Base-by-base conservation (phyloP, 768 basidiomycete species). In the Calocera viscosa region DNA sequence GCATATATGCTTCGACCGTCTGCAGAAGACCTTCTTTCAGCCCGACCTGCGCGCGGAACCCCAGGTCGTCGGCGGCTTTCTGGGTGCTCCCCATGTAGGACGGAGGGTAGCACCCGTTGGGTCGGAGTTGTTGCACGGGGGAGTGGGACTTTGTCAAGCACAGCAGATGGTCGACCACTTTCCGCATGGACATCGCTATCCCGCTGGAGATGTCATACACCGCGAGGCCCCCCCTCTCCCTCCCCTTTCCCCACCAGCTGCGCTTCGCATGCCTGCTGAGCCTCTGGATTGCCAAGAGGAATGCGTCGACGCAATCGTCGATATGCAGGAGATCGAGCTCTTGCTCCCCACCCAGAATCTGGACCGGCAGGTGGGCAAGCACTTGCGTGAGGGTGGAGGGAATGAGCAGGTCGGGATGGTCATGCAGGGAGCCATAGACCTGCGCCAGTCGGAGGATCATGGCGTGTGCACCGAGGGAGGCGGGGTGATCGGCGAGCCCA, bases 231-330 rank as follows among this genome's bases (percentile, higher is more conserved):
- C n/a, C n/a, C n/a, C n/a, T n/a, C n/a, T n/a, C n/a, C n/a, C n/a
- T n/a, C n/a, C n/a, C n/a, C n/a, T n/a, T n/a, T n/a, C n/a, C n/a
- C n/a, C n/a, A n/a, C n/a, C 40, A 35, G 24, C 30, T 38, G 30
- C 32, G 10, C 33, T 30, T 24, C 17, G 26, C 14, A n/a, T 34
- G 17, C 38, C 22, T 16, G 38, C 35, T 41, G 43, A 73, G 64
- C 28, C 66, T 63, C 28, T 68, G 40, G 28, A 74, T 69, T 1
- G 73, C 71, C 19, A 70, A 68, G 7, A 72, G 38, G 10, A 76
- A 66, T 1, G 73, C 74, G 35, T 70, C 68, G 16, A 76, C 66
- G 12, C 71, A 72, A 66, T 76, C 76, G 35, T 73, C 71, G n/a
- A 74, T 69, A 63, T 75, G 71, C 12, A 76, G 40, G 8, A 75